Percentiles rank a stretch among this genome's conserved stretches.
Evolutionary conservation across 1,284 basidiomycete genomes (phyloP).

Genomic region (Coriolopsis trogii): DNA sequence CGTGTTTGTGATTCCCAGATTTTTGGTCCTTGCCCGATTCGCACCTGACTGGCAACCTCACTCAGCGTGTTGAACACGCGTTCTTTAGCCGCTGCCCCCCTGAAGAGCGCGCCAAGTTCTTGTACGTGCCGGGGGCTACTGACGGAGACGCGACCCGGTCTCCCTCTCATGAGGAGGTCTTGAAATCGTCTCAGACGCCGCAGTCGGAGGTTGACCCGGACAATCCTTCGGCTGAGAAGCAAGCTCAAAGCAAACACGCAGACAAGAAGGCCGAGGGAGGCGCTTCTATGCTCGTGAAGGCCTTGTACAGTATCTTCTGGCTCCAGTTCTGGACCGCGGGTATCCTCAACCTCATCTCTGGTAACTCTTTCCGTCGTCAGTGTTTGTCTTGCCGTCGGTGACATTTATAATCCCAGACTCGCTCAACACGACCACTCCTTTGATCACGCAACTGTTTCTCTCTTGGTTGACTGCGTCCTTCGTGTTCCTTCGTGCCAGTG

Average conservation of each 20-base stretch:
- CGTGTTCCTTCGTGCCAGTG: conserved; percentile 42
- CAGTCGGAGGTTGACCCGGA: conserved; percentile 7
- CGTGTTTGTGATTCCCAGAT: conserved; percentile 38
- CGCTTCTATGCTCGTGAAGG: conserved; percentile 60
- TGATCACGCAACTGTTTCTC: conserved; percentile 65
- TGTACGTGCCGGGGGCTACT: not conserved
- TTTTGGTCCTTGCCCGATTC: conserved; percentile 51
- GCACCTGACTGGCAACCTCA: conserved; percentile 41
- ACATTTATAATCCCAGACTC: conserved; percentile 43
- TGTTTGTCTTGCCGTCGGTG: not conserved
- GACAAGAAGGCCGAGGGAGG: conserved; percentile 31
- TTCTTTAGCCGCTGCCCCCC: conserved; percentile 55
- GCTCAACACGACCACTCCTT: conserved; percentile 61
- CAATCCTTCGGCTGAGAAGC: too few relatives aligned
- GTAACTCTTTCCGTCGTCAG: conserved; percentile 34
- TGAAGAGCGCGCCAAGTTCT: conserved; percentile 38
- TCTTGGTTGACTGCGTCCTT: conserved; percentile 65
- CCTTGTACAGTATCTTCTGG: conserved; percentile 60
- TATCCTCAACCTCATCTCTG: conserved; percentile 54
- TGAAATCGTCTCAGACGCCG: conserved; percentile 24
- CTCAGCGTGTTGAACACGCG: conserved; percentile 45
- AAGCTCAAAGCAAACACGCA: conserved; percentile 18
- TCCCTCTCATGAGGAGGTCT: too few relatives aligned
- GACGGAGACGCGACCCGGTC: conserved; percentile 30
- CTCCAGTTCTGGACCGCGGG: conserved; percentile 58